phyloP scores from a whole-genome alignment of 2,329 filamentous ascomycete genomes.

The Aspergillus sp. region DNA sequence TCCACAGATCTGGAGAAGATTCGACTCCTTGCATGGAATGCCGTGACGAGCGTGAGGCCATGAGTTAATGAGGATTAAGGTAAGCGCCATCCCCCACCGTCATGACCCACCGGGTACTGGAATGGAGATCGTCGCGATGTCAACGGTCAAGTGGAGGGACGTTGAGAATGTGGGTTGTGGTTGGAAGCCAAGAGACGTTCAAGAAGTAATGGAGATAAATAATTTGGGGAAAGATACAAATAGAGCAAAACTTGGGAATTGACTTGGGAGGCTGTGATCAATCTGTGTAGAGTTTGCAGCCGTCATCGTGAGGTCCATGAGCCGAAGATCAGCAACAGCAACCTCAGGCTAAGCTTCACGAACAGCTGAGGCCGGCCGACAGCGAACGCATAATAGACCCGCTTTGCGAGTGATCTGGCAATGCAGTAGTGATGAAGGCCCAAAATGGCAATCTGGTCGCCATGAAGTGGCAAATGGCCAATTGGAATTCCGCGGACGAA shows the following conservation, averaged over 20 bases:
- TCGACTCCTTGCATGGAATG: slow-evolving; percentile 17
- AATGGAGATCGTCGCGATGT: slow-evolving; percentile 15
- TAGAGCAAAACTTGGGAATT: not conserved
- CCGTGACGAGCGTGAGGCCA: not conserved
- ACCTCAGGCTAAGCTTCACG: slow-evolving; percentile 2
- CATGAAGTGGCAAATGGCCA: slow-evolving; percentile 6
- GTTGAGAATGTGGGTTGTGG: not conserved
- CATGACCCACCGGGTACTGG: slow-evolving; percentile 18
- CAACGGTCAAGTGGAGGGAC: slow-evolving; percentile 3
- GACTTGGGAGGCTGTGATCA: not conserved
- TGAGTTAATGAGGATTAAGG: slow-evolving; percentile 22
- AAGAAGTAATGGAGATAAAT: not conserved
- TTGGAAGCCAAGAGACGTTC: not conserved
- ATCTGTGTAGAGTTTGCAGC: not conserved
- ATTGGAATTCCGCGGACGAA: slow-evolving; percentile 13
- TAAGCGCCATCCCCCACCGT: slow-evolving; percentile 22
- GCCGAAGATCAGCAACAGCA: not conserved
- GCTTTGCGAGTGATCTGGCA: not conserved
- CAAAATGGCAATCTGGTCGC: not conserved
- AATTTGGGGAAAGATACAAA: not conserved
- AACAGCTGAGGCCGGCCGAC: not conserved
- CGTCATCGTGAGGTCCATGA: not conserved
- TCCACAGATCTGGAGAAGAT: not conserved
- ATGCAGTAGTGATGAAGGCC: not conserved
- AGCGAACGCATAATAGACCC: not conserved